Percentiles rank a stretch among this genome's conserved stretches.
These are phyloP conservation scores for Flaveria linearis DNA, from an alignment of 129 eudicot species.

Conservation along the genomic window DNA sequence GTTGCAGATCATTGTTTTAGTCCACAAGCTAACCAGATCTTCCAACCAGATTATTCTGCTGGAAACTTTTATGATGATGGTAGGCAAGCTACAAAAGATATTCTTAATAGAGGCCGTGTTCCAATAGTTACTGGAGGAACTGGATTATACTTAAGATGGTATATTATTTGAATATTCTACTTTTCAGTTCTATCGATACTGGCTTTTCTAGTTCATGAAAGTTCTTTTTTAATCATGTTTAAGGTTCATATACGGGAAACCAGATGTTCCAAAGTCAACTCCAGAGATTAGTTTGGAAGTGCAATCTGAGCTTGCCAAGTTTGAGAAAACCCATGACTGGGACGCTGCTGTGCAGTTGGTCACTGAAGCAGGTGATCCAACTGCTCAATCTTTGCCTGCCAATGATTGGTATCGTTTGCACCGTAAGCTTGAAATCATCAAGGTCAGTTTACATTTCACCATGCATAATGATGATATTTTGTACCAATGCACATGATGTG, in stretches of 20 bases:
- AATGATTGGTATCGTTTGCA: conserved; percentile 96
- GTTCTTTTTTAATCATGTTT: conserved; percentile 12
- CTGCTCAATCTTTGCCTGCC: conserved; percentile 69
- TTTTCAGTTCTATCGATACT: neutral
- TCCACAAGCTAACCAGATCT: conserved; percentile 17
- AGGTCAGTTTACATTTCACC: conserved; percentile 45
- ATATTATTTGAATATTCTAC: conserved; percentile 8
- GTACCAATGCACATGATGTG: neutral
- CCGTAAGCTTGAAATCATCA: conserved; percentile 85
- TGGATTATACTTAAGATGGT: conserved; percentile 94
- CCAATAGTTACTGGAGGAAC: conserved; percentile 95
- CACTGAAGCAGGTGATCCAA: conserved; percentile 75
- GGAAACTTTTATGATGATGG: conserved; percentile 93
- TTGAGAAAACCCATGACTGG: conserved; percentile 71
- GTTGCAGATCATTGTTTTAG: conserved; percentile 15
- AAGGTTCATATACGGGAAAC: conserved; percentile 96
- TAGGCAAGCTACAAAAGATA: conserved; percentile 69
- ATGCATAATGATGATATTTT: neutral
- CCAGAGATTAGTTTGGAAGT: conserved; percentile 64
- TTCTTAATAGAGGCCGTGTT: conserved; percentile 69
- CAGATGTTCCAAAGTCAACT: conserved; percentile 94
- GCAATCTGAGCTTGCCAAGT: conserved; percentile 59
- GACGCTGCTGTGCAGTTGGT: conserved; percentile 84
- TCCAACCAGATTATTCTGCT: conserved; percentile 78
- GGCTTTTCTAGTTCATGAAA: conserved; percentile 1